These are phyloP conservation scores for Fomitopsis pulvina DNA, from an alignment of 768 basidiomycete species.

Conservation along the genomic window DNA sequence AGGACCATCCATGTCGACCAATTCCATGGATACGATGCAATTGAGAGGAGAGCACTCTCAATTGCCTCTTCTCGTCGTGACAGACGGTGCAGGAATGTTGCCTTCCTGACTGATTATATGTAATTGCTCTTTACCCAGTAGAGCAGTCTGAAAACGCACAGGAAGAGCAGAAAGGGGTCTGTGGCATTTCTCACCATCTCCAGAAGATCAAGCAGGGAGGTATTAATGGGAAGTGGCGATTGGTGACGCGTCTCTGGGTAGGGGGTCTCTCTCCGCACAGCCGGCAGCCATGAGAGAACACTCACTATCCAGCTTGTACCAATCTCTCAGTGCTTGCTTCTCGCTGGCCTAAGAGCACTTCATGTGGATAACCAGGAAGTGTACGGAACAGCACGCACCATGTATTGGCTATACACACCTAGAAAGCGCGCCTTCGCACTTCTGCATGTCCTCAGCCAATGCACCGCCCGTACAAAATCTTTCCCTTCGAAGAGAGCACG, in stretches of 20 bases:
- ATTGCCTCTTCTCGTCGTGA: slow-evolving; percentile 82
- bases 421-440: slow-evolving; percentile 75
- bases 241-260: slow-evolving; percentile 60
- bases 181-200: slow-evolving; percentile 46
- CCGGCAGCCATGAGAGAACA: slow-evolving; percentile 3
- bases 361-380: not conserved
- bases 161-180: slow-evolving; percentile 81
- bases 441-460: slow-evolving; percentile 55
- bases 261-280: not conserved
- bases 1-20: slow-evolving; percentile 91
- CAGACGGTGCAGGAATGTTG: slow-evolving; percentile 73
- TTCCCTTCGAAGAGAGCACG: slow-evolving; percentile 67
- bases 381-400: slow-evolving; percentile 62
- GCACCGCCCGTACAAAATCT: slow-evolving; percentile 71
- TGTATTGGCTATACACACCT: slow-evolving; percentile 71
- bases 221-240: slow-evolving; percentile 60
- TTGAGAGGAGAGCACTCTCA: slow-evolving; percentile 69
- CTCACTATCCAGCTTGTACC: slow-evolving; percentile 79
- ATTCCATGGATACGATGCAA: slow-evolving; percentile 81
- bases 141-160: slow-evolving; percentile 42
- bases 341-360: slow-evolving; percentile 60
- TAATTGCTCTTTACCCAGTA: not conserved
- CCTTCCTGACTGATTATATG: slow-evolving; percentile 52
- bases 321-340: slow-evolving; percentile 73
- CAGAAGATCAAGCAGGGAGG: slow-evolving; percentile 49